Conservation (phyloP, 2,329 filamentous ascomycete species). For the Dactylellina leptospora region DNA sequence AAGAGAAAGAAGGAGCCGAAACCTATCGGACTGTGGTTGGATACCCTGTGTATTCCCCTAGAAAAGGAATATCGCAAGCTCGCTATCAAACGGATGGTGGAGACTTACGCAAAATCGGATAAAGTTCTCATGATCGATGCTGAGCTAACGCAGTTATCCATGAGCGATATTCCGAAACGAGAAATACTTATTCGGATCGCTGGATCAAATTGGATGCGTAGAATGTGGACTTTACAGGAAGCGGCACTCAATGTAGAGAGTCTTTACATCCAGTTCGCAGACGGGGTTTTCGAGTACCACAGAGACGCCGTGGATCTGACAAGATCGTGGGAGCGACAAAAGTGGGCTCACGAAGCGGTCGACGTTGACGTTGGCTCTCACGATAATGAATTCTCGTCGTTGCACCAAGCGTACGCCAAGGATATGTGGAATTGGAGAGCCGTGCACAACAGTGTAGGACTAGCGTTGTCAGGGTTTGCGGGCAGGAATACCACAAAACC, state of each 20-base stretch:
- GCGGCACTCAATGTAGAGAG: slow-evolving; percentile 46
- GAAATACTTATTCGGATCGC: slow-evolving; percentile 51
- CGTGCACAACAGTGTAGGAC: slow-evolving; percentile 8
- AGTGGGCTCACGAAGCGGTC: slow-evolving; percentile 31
- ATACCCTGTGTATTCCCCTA: slow-evolving; percentile 53
- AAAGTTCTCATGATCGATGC: slow-evolving; percentile 54
- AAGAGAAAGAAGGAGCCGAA: slow-evolving; percentile 25
- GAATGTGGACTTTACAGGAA: slow-evolving; percentile 55
- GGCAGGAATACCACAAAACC: slow-evolving; percentile 34
- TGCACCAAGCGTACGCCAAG: slow-evolving; percentile 19
- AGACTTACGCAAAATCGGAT: slow-evolving; percentile 48
- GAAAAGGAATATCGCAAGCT: slow-evolving; percentile 40
- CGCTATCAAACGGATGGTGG: slow-evolving; percentile 48
- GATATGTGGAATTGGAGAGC: not conserved
- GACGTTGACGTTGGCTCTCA: slow-evolving; percentile 18
- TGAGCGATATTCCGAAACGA: slow-evolving; percentile 27
- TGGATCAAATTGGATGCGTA: slow-evolving; percentile 52
- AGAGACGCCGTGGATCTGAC: not conserved
- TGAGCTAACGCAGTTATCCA: slow-evolving; percentile 36
- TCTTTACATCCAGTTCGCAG: slow-evolving; percentile 38
- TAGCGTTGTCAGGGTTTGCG: slow-evolving; percentile 32
- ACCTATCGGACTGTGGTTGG: slow-evolving; percentile 47
- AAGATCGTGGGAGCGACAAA: slow-evolving; percentile 28
- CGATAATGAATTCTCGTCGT: slow-evolving; percentile 21
- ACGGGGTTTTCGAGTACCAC: slow-evolving; percentile 28